These are phyloP conservation scores for Austroboletus niveus DNA, from an alignment of 1,284 basidiomycete genomes.

Conservation along the genomic window DNA sequence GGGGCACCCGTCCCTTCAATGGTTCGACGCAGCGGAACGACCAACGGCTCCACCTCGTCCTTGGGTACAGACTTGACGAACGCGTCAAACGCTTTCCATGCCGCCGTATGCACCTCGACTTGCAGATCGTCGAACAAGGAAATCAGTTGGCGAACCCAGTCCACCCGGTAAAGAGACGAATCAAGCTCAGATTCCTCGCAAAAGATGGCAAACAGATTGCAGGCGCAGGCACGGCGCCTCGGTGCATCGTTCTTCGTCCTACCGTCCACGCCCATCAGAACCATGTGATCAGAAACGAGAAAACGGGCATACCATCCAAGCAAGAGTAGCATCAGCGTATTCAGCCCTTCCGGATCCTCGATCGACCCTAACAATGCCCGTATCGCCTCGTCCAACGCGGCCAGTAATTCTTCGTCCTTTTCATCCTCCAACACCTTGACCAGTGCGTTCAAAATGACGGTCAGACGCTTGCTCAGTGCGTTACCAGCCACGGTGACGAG, in stretches of 20 bases:
- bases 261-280: neutral
- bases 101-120: constrained; percentile 75
- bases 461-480: constrained; percentile 83
- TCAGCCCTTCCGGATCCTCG: constrained; percentile 81
- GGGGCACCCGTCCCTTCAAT: constrained; percentile 86
- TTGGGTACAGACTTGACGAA: constrained; percentile 93
- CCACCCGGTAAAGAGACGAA: constrained; percentile 80
- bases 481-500: constrained; percentile 92
- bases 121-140: constrained; percentile 82
- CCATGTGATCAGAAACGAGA: neutral
- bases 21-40: constrained; percentile 84
- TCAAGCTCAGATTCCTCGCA: constrained; percentile 82
- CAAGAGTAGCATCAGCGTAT: constrained; percentile 86
- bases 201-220: constrained; percentile 76
- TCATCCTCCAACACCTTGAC: constrained; percentile 70
- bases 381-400: constrained; percentile 77
- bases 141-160: constrained; percentile 95
- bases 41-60: constrained; percentile 87
- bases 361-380: constrained; percentile 76
- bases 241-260: constrained; percentile 81
- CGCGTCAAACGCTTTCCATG: constrained; percentile 81
- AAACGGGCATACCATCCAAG: constrained; percentile 70
- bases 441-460: constrained; percentile 72
- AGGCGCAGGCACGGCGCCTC: constrained; percentile 73
- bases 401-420: constrained; percentile 65